Evolutionary conservation across 2,329 filamentous ascomycete genomes (phyloP).

Genomic region (Apiospora saccharicola): DNA sequence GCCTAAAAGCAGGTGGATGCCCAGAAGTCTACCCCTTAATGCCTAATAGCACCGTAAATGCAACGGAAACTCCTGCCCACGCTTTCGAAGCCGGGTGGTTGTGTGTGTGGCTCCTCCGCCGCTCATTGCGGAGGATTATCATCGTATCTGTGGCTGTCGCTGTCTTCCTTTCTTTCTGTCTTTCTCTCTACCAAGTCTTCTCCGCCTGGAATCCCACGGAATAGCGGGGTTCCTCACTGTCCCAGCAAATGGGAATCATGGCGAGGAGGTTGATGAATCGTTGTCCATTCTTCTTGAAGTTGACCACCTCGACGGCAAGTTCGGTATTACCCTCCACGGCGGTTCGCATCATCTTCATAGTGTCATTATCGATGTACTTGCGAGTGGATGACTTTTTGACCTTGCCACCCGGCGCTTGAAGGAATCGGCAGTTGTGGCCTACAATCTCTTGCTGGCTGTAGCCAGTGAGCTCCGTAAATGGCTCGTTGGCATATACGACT

Average conservation of each 20-base stretch:
- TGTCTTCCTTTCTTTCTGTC: not conserved
- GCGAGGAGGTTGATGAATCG: conserved; percentile 83
- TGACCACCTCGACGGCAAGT: conserved; percentile 66
- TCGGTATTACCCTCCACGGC: conserved; percentile 55
- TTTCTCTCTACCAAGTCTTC: conserved; percentile 36
- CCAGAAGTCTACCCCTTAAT: not conserved
- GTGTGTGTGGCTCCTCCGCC: not conserved
- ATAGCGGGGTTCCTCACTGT: conserved; percentile 70
- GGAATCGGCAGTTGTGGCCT: conserved; percentile 83
- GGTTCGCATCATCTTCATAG: conserved; percentile 61
- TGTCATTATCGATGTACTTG: conserved; percentile 71
- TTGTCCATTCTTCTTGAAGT: conserved; percentile 83
- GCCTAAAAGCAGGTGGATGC: conserved; percentile 25
- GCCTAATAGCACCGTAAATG: conserved; percentile 9
- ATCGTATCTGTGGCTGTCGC: not conserved
- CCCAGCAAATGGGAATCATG: conserved; percentile 82
- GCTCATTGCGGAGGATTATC: not conserved
- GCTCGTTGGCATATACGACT: conserved; percentile 84
- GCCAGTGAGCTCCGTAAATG: conserved; percentile 80
- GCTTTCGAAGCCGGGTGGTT: not conserved
- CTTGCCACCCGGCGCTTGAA: conserved; percentile 77
- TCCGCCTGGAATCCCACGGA: conserved; percentile 83
- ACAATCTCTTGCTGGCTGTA: conserved; percentile 78
- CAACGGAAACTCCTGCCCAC: not conserved
- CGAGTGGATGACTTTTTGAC: conserved; percentile 66